Evolutionary conservation across 2,329 filamentous ascomycete species (phyloP).

Genomic region (Fusarium sp.): DNA sequence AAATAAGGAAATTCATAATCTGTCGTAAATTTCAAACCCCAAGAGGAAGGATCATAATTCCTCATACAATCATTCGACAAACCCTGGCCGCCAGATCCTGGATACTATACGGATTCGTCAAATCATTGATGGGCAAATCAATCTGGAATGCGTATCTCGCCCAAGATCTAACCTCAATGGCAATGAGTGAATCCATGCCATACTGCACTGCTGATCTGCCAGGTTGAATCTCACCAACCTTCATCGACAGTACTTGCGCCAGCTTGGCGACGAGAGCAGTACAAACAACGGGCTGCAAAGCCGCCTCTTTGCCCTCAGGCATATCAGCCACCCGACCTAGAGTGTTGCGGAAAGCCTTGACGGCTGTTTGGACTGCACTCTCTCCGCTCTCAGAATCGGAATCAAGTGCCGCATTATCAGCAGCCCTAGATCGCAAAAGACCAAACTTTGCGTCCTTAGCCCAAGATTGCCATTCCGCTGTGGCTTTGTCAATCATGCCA

Average conservation of each 20-base stretch:
- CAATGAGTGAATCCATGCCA: constrained; percentile 41
- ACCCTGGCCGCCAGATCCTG: constrained; percentile 38
- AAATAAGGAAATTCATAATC: neutral
- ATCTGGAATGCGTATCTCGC: constrained; percentile 43
- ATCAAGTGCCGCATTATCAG: constrained; percentile 28
- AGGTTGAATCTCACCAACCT: constrained; percentile 37
- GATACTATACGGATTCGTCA: constrained; percentile 42
- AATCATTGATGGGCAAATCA: constrained; percentile 39
- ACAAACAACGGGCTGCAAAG: constrained; percentile 33
- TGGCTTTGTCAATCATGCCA: constrained; percentile 39
- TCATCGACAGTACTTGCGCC: constrained; percentile 39
- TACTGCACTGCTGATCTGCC: constrained; percentile 39
- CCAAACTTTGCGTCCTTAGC: constrained; percentile 41
- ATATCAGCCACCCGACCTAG: constrained; percentile 20
- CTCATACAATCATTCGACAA: constrained; percentile 30
- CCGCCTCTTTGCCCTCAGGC: constrained; percentile 28
- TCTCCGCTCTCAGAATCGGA: constrained; percentile 29
- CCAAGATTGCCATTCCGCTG: constrained; percentile 39
- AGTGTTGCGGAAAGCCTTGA: constrained; percentile 37
- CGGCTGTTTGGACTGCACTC: constrained; percentile 39
- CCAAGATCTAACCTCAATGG: constrained; percentile 40
- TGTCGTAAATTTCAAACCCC: neutral
- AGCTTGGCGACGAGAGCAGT: constrained; percentile 39
- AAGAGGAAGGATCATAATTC: neutral
- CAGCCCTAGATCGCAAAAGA: constrained; percentile 25